A percentile compares a stretch with the other conserved stretches of the same genome.
Evolutionary conservation across 768 basidiomycete species (phyloP).

Genomic region (Brasilioporus rufonigricans): DNA sequence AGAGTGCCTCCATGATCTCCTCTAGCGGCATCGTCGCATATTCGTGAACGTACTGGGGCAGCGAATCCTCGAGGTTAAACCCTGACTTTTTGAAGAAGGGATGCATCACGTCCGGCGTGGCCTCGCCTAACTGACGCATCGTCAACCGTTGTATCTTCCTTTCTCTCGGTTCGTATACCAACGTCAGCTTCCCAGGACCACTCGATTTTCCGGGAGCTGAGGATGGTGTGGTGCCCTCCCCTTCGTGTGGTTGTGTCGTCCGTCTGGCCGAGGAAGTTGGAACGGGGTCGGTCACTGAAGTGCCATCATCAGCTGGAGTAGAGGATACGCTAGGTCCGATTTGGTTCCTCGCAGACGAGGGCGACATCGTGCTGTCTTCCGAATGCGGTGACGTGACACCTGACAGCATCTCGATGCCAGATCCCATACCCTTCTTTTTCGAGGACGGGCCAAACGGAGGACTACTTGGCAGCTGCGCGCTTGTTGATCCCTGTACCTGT

Average conservation of each 20-base stretch:
- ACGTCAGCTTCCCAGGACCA: constrained; percentile 16
- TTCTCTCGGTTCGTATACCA: constrained; percentile 54
- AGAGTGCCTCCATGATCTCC: constrained; percentile 76
- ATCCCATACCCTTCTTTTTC: constrained; percentile 36
- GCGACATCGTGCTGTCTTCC: constrained; percentile 3
- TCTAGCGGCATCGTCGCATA: constrained; percentile 82
- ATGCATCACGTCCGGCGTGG: constrained; percentile 87
- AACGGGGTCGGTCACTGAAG: neutral
- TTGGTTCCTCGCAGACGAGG: constrained; percentile 7
- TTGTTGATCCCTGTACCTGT: constrained; percentile 60
- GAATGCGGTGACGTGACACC: constrained; percentile 3
- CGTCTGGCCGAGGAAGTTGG: constrained; percentile 6
- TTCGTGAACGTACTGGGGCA: constrained; percentile 87
- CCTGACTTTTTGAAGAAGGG: constrained; percentile 83
- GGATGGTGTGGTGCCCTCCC: neutral
- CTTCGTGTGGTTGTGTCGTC: constrained; percentile 19
- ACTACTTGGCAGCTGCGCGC: constrained; percentile 38
- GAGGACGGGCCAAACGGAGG: constrained; percentile 29
- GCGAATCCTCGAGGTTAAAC: constrained; percentile 76
- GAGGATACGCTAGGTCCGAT: neutral
- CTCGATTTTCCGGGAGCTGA: neutral
- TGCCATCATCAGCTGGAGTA: constrained; percentile 10
- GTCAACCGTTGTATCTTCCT: constrained; percentile 76
- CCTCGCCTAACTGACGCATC: constrained; percentile 83
- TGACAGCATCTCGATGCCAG: constrained; percentile 9